A percentile compares a stretch with the other conserved stretches of the same genome.
Evolutionary conservation across 768 basidiomycete genomes (phyloP).

Genomic region (Suillus weaverae): DNA sequence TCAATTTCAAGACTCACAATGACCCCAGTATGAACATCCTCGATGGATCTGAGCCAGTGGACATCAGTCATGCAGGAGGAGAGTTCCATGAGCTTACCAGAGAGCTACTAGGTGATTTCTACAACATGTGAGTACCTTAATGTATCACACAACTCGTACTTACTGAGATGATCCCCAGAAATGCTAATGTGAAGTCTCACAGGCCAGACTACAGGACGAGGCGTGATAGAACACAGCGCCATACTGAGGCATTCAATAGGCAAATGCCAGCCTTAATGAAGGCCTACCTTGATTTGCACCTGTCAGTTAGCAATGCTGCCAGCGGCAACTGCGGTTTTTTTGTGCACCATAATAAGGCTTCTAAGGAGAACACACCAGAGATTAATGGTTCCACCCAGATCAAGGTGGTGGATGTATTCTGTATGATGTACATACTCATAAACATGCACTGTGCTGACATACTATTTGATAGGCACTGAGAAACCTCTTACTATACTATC

Average conservation of each 20-base stretch:
- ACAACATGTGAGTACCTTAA: neutral
- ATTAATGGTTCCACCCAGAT: neutral
- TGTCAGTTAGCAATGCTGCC: neutral
- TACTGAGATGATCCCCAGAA: too few species aligned
- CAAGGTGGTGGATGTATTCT: slow-evolving; percentile 5
- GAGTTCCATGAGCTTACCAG: slow-evolving; percentile 4
- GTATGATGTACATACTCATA: neutral
- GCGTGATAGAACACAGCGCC: too few species aligned
- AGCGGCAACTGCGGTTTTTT: neutral
- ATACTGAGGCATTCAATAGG: too few species aligned
- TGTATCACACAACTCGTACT: neutral
- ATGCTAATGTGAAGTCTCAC: too few species aligned
- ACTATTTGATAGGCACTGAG: neutral
- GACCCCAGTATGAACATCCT: neutral
- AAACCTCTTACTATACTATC: neutral
- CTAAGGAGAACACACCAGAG: too few species aligned
- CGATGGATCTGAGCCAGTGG: neutral
- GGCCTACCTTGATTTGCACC: slow-evolving; percentile 4
- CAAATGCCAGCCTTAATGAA: neutral
- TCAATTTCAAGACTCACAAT: neutral
- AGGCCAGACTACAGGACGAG: too few species aligned
- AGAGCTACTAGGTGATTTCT: slow-evolving; percentile 2
- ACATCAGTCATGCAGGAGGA: slow-evolving; percentile 8
- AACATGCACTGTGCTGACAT: neutral
- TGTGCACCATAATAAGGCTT: neutral